phyloP scores from a whole-genome alignment of 768 basidiomycete genomes.

The Termitomyces sp. region DNA sequence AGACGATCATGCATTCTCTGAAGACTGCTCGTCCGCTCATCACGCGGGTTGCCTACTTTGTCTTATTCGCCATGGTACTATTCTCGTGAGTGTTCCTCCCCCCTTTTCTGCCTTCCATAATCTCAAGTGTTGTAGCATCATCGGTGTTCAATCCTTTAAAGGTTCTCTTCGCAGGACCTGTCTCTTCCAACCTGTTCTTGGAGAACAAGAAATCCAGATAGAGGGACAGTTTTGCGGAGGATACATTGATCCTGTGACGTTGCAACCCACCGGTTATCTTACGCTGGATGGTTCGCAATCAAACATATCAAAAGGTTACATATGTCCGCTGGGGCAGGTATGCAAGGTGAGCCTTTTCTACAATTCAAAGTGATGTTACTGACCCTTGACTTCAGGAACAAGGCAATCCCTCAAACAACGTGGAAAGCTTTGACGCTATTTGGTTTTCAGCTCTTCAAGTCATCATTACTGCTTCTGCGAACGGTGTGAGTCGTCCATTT shows the following conservation, averaged over 20 bases:
- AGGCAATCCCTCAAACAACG: constrained; percentile 59
- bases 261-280: constrained; percentile 40
- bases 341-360: constrained; percentile 53
- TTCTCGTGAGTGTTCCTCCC: constrained; percentile 63
- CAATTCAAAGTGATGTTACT: background rate
- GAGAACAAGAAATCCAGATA: constrained; percentile 45
- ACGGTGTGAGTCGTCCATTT: constrained; percentile 50
- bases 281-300: constrained; percentile 25
- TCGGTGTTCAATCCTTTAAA: constrained; percentile 92
- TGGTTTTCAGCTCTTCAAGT: constrained; percentile 81
- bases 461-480: constrained; percentile 77
- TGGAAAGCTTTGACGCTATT: constrained; percentile 88
- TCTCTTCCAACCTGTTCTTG: constrained; percentile 49
- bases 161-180: constrained; percentile 76
- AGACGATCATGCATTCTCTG: constrained; percentile 87
- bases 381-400: constrained; percentile 41
- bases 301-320: constrained; percentile 67
- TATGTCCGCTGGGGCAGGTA: constrained; percentile 83
- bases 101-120: background rate
- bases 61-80: constrained; percentile 82
- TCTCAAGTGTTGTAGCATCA: constrained; percentile 51
- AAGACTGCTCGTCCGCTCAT: constrained; percentile 90
- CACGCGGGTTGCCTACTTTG: constrained; percentile 86
- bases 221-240: constrained; percentile 75
- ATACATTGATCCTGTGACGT: constrained; percentile 58